Evolutionary conservation across 2,329 filamentous ascomycete species (phyloP), one percentile per base, ranked within the genome.

Genomic region (Fusarium siculi): DNA sequence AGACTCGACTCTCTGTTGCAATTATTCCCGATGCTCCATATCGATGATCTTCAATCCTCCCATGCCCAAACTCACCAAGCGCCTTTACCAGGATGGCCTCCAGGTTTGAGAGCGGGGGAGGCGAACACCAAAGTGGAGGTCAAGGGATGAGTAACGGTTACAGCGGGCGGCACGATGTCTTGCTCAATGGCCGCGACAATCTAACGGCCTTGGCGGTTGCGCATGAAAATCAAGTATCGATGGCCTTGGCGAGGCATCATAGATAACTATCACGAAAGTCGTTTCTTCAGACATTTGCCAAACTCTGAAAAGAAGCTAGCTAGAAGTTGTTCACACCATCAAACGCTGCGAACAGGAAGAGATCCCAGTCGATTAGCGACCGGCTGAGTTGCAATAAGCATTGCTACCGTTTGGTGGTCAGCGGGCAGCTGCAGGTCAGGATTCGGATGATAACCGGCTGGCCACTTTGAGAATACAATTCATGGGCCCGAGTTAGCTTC

Each of bases 141-240:
- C 42, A 28, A 54, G 50, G 50, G 50, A 54, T 70, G 55, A 71
- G 55, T 50, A 75, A 75, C 73, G 74, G 75, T 76, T 73, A 66
- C 68, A 69, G 71, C 54, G 68, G 69, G 72, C 73, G 72, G 63
- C 73, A 74, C 59, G 66, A 77, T 77, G 75, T 76, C 72, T 76
- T 76, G 75, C 75, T 75, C 74, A 49, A 56, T 55, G 47, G 50
- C 34, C 57, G 49, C 46, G 66, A 68, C 74, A 63, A 63, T 64
- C 64, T 63, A 76, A 66, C 58, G 65, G 55, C 63, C 56, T 68
- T 63, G 59, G 65, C 66, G 39, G 64, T 64, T 64, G 58, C 50
- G 57, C 55, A 61, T 44, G 43, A 70, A 54, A 44, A 63, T 23
- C 67, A 58, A 58, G 47, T 53, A 52, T 60, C 25, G 36, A 28